Conservation (phyloP, 2,329 filamentous ascomycete species). For the Scedosporium boydii region DNA sequence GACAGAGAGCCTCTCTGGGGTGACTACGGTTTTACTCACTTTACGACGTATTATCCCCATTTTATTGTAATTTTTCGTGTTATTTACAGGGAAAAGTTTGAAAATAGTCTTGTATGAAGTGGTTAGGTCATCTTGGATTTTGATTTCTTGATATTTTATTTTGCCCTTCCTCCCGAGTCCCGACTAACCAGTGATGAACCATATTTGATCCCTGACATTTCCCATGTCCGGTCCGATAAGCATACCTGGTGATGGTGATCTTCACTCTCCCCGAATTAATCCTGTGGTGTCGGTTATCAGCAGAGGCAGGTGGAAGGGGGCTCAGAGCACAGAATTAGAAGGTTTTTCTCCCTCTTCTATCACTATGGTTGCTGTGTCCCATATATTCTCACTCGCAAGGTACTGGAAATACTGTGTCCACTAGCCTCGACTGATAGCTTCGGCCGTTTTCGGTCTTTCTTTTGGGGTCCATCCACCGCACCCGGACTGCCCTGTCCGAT, state of each 20-base stretch:
- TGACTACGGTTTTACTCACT: neutral
- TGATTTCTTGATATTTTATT: no score
- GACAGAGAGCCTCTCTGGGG: neutral
- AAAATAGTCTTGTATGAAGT: no score
- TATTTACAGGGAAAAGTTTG: neutral
- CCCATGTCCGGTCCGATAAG: neutral
- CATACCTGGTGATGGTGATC: neutral
- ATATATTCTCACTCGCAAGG: no score
- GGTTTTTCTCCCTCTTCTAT: neutral
- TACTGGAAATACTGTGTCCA: no score
- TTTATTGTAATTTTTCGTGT: neutral
- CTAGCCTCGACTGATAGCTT: neutral
- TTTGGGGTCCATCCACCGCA: neutral
- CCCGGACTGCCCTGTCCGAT: no score
- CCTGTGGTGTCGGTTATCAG: neutral
- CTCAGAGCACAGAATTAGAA: neutral
- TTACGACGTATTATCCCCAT: neutral
- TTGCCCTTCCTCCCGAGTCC: no score
- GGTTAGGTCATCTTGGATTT: no score
- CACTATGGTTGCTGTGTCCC: neutral
- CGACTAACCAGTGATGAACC: no score
- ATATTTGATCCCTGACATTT: neutral
- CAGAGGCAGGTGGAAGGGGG: neutral
- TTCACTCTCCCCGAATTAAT: neutral
- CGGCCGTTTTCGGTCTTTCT: neutral